Evolutionary conservation across 306 rosid species (phyloP).

Genomic region (Castanea mollissima): DNA sequence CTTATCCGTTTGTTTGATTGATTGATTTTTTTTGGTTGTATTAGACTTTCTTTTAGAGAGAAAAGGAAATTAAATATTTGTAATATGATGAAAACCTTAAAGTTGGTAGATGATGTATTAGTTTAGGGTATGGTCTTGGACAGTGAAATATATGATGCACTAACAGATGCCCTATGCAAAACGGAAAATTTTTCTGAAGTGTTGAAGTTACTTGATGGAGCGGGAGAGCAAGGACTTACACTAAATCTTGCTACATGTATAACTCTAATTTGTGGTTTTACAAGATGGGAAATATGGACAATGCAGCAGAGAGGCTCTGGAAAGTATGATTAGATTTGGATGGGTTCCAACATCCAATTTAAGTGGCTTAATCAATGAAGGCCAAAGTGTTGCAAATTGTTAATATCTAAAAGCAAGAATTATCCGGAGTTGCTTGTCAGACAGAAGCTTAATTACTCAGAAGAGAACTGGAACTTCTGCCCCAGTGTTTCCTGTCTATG

Average conservation of each 20-base stretch:
- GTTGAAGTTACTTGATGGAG: constrained; percentile 31
- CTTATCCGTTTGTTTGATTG: too few relatives aligned
- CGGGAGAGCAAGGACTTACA: constrained; percentile 24
- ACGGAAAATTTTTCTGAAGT: constrained; percentile 5
- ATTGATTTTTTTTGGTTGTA: too few relatives aligned
- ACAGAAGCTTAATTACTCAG: background rate
- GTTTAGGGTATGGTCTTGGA: constrained; percentile 21
- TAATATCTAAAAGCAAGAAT: background rate
- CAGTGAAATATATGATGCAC: constrained; percentile 15
- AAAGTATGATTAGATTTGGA: constrained; percentile 32
- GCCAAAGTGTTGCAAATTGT: background rate
- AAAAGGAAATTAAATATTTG: constrained; percentile 1
- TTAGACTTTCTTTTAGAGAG: too few relatives aligned
- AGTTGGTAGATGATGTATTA: constrained; percentile 32
- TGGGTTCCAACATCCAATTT: constrained; percentile 36
- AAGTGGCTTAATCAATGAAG: constrained; percentile 23
- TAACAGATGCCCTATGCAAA: constrained; percentile 25
- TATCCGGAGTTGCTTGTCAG: background rate
- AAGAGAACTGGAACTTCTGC: background rate
- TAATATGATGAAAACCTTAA: constrained; percentile 24
- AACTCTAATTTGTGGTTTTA: constrained; percentile 28
- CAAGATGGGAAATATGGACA: constrained; percentile 21
- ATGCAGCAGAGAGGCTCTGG: constrained; percentile 37
- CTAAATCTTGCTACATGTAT: constrained; percentile 28
- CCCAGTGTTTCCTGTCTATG: background rate